Evolutionary conservation across 495 filamentous ascomycete species (phyloP).

Genomic region (Xylaria acuta): DNA sequence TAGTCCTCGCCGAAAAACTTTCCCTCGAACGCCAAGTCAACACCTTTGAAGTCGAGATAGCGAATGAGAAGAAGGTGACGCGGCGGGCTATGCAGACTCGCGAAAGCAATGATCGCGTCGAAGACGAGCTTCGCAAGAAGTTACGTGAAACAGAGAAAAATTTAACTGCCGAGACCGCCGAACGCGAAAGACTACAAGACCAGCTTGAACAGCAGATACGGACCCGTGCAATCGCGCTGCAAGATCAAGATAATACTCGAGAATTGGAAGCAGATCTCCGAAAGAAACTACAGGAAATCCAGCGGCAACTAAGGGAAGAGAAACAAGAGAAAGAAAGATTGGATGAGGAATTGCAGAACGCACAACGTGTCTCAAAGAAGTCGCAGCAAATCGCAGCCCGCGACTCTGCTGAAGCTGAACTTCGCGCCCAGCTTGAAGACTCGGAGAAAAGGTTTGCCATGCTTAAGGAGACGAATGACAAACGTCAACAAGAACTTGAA

Average conservation of each 20-base stretch:
- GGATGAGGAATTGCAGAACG: slow-evolving; percentile 45
- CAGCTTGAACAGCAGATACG: slow-evolving; percentile 43
- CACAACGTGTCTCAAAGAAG: slow-evolving; percentile 48
- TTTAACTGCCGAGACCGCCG: slow-evolving; percentile 57
- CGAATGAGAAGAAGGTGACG: slow-evolving; percentile 73
- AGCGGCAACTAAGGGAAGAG: slow-evolving; percentile 44
- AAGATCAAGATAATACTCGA: slow-evolving; percentile 36
- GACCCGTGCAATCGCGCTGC: slow-evolving; percentile 31
- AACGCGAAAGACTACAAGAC: slow-evolving; percentile 45
- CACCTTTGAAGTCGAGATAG: slow-evolving; percentile 78
- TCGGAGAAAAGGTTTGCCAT: slow-evolving; percentile 47
- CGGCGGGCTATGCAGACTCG: slow-evolving; percentile 65
- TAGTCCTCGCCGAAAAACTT: slow-evolving; percentile 73
- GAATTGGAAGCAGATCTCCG: slow-evolving; percentile 37
- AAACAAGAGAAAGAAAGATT: slow-evolving; percentile 42
- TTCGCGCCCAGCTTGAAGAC: slow-evolving; percentile 38
- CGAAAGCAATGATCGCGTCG: slow-evolving; percentile 46
- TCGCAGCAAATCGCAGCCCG: slow-evolving; percentile 35
- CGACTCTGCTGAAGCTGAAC: slow-evolving; percentile 28
- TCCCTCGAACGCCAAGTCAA: slow-evolving; percentile 75
- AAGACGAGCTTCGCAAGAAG: slow-evolving; percentile 54
- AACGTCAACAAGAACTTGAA: slow-evolving; percentile 42
- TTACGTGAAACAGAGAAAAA: slow-evolving; percentile 58
- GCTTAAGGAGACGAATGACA: slow-evolving; percentile 51
- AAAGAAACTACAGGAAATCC: slow-evolving; percentile 40